Conservation (phyloP, 345 rosid species). For the Populus alba region DNA sequence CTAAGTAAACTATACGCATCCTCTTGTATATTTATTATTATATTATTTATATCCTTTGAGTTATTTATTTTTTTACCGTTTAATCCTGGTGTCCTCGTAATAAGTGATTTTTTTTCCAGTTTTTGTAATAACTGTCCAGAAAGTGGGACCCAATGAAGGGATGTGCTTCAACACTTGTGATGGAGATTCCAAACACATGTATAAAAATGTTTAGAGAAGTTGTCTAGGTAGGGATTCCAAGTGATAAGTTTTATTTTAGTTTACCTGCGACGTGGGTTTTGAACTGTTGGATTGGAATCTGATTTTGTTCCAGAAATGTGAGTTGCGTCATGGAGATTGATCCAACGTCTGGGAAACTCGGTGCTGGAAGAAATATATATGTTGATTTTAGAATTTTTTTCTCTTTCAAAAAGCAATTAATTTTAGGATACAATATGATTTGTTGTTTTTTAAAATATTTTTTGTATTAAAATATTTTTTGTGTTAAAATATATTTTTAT, state of each 20-base stretch:
- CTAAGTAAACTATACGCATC: no score
- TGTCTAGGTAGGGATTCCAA: background rate
- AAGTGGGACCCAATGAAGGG: constrained; percentile 35
- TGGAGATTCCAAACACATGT: constrained; percentile 48
- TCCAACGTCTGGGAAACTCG: constrained; percentile 15
- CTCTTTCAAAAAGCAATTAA: background rate
- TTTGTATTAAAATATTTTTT: no score
- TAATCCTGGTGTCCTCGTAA: background rate
- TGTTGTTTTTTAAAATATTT: no score
- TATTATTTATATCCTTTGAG: no score
- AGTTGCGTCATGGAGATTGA: constrained; percentile 23
- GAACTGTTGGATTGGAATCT: constrained; percentile 5
- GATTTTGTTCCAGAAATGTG: background rate
- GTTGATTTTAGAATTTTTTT: background rate
- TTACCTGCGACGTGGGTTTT: background rate
- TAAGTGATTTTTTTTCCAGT: constrained; percentile 18
- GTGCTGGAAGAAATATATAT: background rate
- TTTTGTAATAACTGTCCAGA: constrained; percentile 33
- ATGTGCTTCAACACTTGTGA: constrained; percentile 45
- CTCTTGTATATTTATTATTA: no score
- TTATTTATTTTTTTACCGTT: background rate
- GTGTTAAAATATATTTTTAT: no score
- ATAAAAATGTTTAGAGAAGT: constrained; percentile 17
- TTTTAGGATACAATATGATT: no score
- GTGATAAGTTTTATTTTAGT: background rate